These are phyloP conservation scores for Pezizomycotina sp. DNA, from an alignment of 2,329 filamentous ascomycete species.

Conservation along the genomic window DNA sequence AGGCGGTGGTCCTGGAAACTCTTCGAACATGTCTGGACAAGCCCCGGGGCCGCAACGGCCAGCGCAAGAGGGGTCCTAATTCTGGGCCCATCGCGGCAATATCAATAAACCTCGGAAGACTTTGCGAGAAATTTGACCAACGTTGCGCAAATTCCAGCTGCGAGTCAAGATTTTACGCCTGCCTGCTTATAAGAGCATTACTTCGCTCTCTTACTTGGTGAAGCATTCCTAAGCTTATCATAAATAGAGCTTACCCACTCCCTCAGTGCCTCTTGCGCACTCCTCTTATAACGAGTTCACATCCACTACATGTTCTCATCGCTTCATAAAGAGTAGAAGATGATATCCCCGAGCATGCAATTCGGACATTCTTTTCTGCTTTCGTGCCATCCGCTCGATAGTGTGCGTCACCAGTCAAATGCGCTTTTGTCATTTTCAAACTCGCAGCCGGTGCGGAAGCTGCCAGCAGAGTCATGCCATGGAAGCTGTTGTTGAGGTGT, in stretches of 20 bases:
- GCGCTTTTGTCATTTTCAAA: conserved; percentile 89
- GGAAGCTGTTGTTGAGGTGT: conserved; percentile 75
- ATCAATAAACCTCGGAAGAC: conserved; percentile 44
- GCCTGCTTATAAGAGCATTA: conserved; percentile 72
- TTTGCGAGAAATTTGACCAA: conserved; percentile 45
- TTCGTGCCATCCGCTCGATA: conserved; percentile 78
- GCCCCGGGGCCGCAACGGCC: conserved; percentile 28
- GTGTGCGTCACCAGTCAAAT: conserved; percentile 96
- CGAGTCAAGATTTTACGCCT: conserved; percentile 69
- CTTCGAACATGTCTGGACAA: conserved; percentile 22
- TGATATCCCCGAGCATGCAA: conserved; percentile 78
- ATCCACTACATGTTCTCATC: no score
- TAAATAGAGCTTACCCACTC: background rate
- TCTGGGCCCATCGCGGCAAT: no score
- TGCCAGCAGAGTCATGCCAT: conserved; percentile 70
- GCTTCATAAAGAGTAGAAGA: conserved; percentile 50
- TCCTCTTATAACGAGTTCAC: no score
- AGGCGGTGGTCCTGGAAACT: conserved; percentile 27
- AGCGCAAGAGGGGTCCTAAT: conserved; percentile 6
- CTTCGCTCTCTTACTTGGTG: conserved; percentile 77
- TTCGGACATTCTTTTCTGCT: conserved; percentile 75
- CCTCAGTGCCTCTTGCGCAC: no score
- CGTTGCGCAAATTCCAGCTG: conserved; percentile 58
- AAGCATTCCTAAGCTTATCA: conserved; percentile 3
- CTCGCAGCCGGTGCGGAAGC: conserved; percentile 69